Percentiles rank a stretch among this genome's conserved stretches.
phyloP scores from a whole-genome alignment of 2,329 filamentous ascomycete genomes.

The Nemania serpens region DNA sequence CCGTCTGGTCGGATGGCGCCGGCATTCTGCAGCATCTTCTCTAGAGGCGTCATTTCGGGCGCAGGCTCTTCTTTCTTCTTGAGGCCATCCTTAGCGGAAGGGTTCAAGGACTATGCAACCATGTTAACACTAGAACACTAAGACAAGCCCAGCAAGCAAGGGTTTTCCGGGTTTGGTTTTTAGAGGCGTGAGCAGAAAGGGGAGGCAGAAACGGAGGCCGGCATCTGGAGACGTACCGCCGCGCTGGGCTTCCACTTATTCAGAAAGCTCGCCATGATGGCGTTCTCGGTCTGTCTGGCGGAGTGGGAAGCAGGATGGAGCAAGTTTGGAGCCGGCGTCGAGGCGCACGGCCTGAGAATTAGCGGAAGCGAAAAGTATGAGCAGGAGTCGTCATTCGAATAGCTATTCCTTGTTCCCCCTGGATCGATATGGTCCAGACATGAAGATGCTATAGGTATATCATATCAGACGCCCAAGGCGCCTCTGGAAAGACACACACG shows the following conservation, averaged over 20 bases:
- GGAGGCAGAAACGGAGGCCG: slow-evolving; percentile 8
- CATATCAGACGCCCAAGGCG: slow-evolving; percentile 17
- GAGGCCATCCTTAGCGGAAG: slow-evolving; percentile 51
- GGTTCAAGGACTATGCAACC: slow-evolving; percentile 48
- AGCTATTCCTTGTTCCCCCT: slow-evolving; percentile 22
- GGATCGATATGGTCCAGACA: slow-evolving; percentile 11
- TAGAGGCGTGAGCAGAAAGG: slow-evolving; percentile 2
- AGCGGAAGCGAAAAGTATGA: slow-evolving; percentile 25
- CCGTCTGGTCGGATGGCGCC: slow-evolving; percentile 84
- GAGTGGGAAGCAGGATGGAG: slow-evolving; percentile 4
- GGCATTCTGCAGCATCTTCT: slow-evolving; percentile 79
- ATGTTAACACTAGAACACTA: slow-evolving; percentile 34
- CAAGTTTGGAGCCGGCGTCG: slow-evolving; percentile 32
- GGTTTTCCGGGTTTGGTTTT: not conserved
- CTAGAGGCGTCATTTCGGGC: slow-evolving; percentile 65
- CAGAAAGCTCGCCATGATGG: slow-evolving; percentile 61
- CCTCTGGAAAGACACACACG: not conserved
- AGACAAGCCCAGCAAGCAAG: not conserved
- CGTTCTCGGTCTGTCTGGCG: not conserved
- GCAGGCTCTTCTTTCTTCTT: slow-evolving; percentile 62
- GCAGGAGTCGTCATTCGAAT: slow-evolving; percentile 36
- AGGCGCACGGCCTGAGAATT: slow-evolving; percentile 34
- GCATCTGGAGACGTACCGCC: slow-evolving; percentile 52
- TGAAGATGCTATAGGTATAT: slow-evolving; percentile 11
- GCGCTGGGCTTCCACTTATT: slow-evolving; percentile 62